Conservation (phyloP, 2,329 filamentous ascomycete species). For the Aureobasidium melanogenum region DNA sequence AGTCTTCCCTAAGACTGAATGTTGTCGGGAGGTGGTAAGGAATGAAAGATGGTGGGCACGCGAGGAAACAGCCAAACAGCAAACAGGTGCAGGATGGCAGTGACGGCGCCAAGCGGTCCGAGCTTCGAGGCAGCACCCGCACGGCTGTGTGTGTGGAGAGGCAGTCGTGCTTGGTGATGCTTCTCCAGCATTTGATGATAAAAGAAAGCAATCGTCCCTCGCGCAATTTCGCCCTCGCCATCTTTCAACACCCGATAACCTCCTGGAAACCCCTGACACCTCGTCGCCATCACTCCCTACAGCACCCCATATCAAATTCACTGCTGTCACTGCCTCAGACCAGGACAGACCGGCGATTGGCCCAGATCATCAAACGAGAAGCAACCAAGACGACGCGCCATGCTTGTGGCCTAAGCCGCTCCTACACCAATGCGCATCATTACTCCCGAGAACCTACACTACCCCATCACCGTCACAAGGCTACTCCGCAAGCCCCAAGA, state of each 20-base stretch:
- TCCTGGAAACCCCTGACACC: neutral
- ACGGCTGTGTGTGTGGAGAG: neutral
- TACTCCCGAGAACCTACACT: constrained; percentile 56
- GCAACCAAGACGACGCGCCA: constrained; percentile 4
- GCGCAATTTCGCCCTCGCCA: neutral
- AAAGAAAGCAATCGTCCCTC: neutral
- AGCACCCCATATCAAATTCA: neutral
- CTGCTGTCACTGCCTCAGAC: neutral
- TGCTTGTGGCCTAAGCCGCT: constrained; percentile 2
- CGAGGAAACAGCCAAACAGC: neutral
- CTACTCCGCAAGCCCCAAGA: constrained; percentile 71
- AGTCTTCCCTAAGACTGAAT: neutral
- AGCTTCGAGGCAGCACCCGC: neutral
- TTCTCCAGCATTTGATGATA: constrained; percentile 2
- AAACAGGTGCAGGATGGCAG: neutral
- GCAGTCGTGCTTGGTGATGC: neutral
- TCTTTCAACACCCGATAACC: neutral
- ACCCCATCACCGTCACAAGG: constrained; percentile 86
- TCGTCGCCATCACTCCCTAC: neutral
- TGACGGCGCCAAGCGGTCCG: neutral
- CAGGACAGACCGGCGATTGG: neutral
- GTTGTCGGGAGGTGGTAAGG: neutral
- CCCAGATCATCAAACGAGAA: neutral
- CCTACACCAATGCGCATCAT: constrained; percentile 36
- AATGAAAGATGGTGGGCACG: neutral